Evolutionary conservation across 2,329 filamentous ascomycete genomes (phyloP).

Genomic region (Leptosphaerulina australis): DNA sequence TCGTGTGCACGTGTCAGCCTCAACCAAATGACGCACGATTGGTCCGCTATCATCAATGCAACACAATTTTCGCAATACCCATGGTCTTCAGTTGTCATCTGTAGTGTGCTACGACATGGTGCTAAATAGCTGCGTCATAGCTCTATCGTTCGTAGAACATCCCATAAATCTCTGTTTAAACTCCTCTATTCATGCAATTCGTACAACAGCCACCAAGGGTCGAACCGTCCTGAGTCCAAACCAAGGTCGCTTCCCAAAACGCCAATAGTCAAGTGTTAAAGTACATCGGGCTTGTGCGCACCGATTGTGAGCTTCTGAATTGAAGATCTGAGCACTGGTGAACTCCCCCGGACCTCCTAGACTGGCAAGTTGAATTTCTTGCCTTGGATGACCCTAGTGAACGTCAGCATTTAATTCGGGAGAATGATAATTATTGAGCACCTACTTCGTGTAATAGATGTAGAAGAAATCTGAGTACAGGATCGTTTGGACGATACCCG

Average conservation of each 20-base stretch:
- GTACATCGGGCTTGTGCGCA: conserved; percentile 18
- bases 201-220: conserved; percentile 5
- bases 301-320: conserved; percentile 7
- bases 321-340: not conserved
- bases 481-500: conserved; percentile 90
- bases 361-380: conserved; percentile 62
- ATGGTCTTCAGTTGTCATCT: not conserved
- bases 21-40: conserved; percentile 4
- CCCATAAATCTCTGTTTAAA: not conserved
- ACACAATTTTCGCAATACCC: not conserved
- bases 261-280: conserved; percentile 15
- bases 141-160: not conserved
- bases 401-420: conserved; percentile 15
- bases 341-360: conserved; percentile 33
- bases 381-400: conserved; percentile 57
- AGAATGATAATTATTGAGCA: conserved; percentile 13
- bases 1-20: too few relatives aligned
- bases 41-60: not conserved
- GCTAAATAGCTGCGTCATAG: conserved; percentile 4
- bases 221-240: not conserved
- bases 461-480: conserved; percentile 99
- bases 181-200: conserved; percentile 12
- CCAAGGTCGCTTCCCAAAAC: conserved; percentile 9
- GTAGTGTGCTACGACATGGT: not conserved
- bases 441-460: conserved; percentile 95